Conservation (phyloP, 2,329 filamentous ascomycete species). For the Neonectria faginata region DNA sequence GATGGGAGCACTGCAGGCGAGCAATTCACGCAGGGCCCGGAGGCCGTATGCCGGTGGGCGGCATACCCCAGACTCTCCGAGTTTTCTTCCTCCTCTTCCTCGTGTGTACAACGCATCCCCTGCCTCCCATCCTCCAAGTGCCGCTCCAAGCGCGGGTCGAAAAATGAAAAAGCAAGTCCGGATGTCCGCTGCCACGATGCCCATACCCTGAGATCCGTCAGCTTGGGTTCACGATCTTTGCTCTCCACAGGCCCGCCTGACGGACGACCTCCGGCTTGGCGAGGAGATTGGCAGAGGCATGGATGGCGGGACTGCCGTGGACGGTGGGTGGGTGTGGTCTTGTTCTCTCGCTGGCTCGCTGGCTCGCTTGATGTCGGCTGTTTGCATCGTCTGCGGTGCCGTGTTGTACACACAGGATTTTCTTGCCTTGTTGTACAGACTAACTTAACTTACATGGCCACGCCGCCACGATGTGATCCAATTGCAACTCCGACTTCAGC, state of each 20-base stretch:
- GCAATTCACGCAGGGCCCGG: slow-evolving; percentile 29
- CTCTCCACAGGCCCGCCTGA: slow-evolving; percentile 24
- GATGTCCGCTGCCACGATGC: slow-evolving; percentile 11
- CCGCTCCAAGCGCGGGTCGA: slow-evolving; percentile 36
- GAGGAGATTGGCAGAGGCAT: slow-evolving; percentile 11
- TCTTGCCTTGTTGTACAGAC: background rate
- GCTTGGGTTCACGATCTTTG: slow-evolving; percentile 12
- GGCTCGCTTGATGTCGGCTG: background rate
- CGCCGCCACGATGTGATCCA: background rate
- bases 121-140: slow-evolving; percentile 6
- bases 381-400: background rate
- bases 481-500: slow-evolving; percentile 13
- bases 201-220: slow-evolving; percentile 3
- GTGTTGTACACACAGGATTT: background rate
- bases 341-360: background rate
- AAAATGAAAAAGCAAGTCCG: background rate
- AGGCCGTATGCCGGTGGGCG: slow-evolving; percentile 26
- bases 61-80: slow-evolving; percentile 27
- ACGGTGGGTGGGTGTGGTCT: background rate
- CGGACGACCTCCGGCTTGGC: slow-evolving; percentile 31
- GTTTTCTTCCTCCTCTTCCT: slow-evolving; percentile 8
- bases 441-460: background rate
- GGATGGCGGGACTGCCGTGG: background rate
- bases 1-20: background rate
- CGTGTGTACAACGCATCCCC: slow-evolving; percentile 1